Evolutionary conservation across 78 protist genomes (phyloP).

Genomic region (Emiliania huxleyi): DNA sequence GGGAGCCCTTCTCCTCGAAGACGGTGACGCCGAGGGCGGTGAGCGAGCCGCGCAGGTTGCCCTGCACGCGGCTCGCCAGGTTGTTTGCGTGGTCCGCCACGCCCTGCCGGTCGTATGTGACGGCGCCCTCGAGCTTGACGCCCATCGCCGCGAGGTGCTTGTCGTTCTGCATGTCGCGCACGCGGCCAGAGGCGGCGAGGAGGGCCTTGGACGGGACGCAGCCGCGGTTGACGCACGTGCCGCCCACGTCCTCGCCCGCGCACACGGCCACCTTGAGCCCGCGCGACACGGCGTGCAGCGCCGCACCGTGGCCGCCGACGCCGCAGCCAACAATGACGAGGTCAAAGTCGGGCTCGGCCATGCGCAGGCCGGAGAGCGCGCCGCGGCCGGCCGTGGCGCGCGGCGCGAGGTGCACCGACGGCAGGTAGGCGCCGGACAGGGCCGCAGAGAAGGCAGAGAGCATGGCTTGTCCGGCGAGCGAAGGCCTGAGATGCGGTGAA

Average conservation of each 20-base stretch:
- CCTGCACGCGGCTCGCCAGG: conserved; percentile 1
- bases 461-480: no score
- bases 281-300: conserved; percentile 48
- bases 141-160: conserved; percentile 33
- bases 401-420: no score
- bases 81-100: conserved; percentile 29
- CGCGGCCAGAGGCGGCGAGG: conserved; percentile 38
- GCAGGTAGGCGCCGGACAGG: no score
- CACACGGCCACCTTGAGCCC: conserved; percentile 32
- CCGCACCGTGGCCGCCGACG: conserved; percentile 59
- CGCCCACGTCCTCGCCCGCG: conserved; percentile 48
- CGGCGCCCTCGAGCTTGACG: not conserved
- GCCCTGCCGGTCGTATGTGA: conserved; percentile 36
- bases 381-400: not conserved
- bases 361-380: not conserved
- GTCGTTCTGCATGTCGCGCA: conserved; percentile 1
- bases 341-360: conserved; percentile 38
- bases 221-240: conserved; percentile 60
- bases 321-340: conserved; percentile 45
- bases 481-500: no score
- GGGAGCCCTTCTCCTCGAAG: conserved; percentile 8
- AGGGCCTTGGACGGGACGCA: conserved; percentile 63
- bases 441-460: no score
- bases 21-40: conserved; percentile 42
- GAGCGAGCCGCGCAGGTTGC: conserved; percentile 34